Conservation (phyloP, 306 rosid species). For the Vigna mungo region DNA sequence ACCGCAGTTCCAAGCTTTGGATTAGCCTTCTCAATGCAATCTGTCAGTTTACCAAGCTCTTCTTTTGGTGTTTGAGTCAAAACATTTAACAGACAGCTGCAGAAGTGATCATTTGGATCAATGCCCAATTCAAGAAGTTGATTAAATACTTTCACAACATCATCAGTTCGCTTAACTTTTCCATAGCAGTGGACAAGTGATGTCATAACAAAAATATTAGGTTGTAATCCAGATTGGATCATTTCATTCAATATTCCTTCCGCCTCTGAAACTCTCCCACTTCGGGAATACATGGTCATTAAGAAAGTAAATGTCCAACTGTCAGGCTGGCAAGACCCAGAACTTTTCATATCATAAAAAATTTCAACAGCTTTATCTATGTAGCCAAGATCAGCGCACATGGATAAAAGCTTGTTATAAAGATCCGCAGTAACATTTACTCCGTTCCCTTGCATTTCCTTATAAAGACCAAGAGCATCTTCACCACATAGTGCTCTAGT, state of each 20-base stretch:
- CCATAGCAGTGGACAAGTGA: conserved; percentile 93
- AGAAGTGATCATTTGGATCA: conserved; percentile 76
- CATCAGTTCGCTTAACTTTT: conserved; percentile 73
- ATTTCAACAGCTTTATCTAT: not conserved
- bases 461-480: conserved; percentile 13
- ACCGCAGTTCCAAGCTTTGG: conserved; percentile 72
- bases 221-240: conserved; percentile 72
- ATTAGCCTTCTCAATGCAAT: conserved; percentile 72
- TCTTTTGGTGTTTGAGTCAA: conserved; percentile 75
- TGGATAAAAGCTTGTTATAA: conserved; percentile 19
- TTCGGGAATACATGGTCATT: conserved; percentile 33
- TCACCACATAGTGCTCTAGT: not conserved
- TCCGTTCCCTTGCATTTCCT: conserved; percentile 11
- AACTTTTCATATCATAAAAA: conserved; percentile 19
- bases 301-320: conserved; percentile 20
- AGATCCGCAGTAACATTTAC: not conserved
- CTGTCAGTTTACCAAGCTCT: conserved; percentile 62
- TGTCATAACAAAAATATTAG: conserved; percentile 75
- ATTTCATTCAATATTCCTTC: conserved; percentile 76
- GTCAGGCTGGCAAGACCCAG: conserved; percentile 11
- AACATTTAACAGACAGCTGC: conserved; percentile 78
- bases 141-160: conserved; percentile 77
- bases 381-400: conserved; percentile 9
- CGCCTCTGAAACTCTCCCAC: conserved; percentile 71
- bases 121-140: conserved; percentile 61